Evolutionary conservation across 805 yeast genomes (phyloP), one percentile per base, ranked within the genome.

Genomic region (Kockiozyma suomiensis): DNA sequence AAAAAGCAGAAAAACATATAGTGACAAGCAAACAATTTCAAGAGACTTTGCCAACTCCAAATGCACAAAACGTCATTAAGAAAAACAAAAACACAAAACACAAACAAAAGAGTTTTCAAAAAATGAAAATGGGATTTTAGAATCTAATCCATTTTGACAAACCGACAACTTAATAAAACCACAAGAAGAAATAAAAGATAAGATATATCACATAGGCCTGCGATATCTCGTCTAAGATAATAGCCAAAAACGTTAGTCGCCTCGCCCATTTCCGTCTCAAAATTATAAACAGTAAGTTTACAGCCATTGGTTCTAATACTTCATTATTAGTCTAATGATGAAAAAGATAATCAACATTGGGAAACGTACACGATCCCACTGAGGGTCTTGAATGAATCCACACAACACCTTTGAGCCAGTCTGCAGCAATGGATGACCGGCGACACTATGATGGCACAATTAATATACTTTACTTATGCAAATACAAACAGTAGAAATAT

Each of bases 401-500:
- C 85, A 85, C 64, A 92, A 79, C 0, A 86, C 84, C 67, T 84
- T 83, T 21, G 93, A 81, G 0, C 96, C 96, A 0, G 97, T 88
- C 75, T 94, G 98, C 60, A 93, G 75, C 62, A 93, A 75, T 1
- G 99, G 99, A 73, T 93, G 99, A 12, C 97, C 94, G 13, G 96
- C 94, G 19, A 92, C 96, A 17, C 84, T 79, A 46, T 78, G 17
- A 46, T n/a, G n/a, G n/a, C n/a, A n/a, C n/a, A n/a, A n/a, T n/a
- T n/a, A n/a, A n/a, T n/a, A n/a, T n/a, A n/a, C n/a, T 19, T 30
- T 25, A 32, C 35, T 32, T 15, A 69, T 28, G 5, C n/a, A 50
- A 10, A 42, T 15, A 40, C 4, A 15, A 4, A 17, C 26, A 23
- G 6, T 33, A 7, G 7, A 37, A 46, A 46, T 46, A 19, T 2